Base-by-base conservation (phyloP, 768 basidiomycete species). In the Cystobasidium tubakii region DNA sequence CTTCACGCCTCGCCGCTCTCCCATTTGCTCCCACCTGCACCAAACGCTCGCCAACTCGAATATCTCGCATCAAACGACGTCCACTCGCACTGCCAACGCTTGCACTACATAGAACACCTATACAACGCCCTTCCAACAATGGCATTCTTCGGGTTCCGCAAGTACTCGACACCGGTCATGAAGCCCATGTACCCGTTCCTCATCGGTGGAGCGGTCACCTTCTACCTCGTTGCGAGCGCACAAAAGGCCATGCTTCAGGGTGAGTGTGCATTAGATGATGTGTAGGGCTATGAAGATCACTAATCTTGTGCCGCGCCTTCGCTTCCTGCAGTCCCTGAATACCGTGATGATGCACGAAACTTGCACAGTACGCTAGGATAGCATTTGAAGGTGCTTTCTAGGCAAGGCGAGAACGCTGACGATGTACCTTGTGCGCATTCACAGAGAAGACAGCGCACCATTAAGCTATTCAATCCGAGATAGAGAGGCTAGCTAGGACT, bases 141-240 rank as follows among this genome's bases (percentile, higher is more conserved):
- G 69, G 21, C 53, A 34, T 71, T 71, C 55, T 55, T 71, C 25
- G 69, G 69, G 12, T 71, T 71, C 70, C 73, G 70, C 34, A 66
- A 74, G 29, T 75, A 75, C 74, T 60, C 74, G 10, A 75, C 74
- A 44, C 74, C 74, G 10, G 60, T 75, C 67, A 4, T 75, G 36
- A 69, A 63, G 67, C 74, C 74, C 13, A 27, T 75, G 27, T 76
- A 75, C 76, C 78, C 78, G 21, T 79, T 79, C 77, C 60, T 79
- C 31, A 76, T 74, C 63, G 77, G 77, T 21, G 77, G 77, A 36
- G 74, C 63, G 70, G 25, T 79, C 73, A 77, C 77, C 65, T 77
- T 79, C 75, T 77, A 75, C 76, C 66, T 69, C 1, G 77, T 79
- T 50, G 73, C 72, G 27, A 27, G 27, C 13, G 65, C 71, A 15